Conservation (phyloP, 1,284 basidiomycete genomes). For the Pascua guehoae region DNA sequence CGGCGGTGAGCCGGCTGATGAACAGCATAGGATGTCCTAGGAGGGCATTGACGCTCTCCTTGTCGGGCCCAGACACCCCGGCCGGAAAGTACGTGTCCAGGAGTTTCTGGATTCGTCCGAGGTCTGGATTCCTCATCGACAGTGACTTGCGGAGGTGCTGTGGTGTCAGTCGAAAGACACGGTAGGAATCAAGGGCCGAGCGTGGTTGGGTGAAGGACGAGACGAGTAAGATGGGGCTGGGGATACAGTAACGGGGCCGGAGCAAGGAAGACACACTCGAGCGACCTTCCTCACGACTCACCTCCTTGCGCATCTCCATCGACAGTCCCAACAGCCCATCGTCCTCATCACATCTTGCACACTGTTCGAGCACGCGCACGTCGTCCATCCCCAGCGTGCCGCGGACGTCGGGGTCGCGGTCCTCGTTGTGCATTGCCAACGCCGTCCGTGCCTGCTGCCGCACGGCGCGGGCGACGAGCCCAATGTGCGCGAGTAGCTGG, state of each 20-base stretch:
- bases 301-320: slow-evolving; percentile 21
- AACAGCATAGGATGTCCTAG: slow-evolving; percentile 11
- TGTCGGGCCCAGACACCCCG: not conserved
- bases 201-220: slow-evolving; percentile 8
- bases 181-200: too few relatives aligned
- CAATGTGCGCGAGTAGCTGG: slow-evolving; percentile 29
- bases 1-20: slow-evolving; percentile 17
- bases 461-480: slow-evolving; percentile 26
- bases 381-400: slow-evolving; percentile 18
- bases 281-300: not conserved
- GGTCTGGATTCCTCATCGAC: not conserved
- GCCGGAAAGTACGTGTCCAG: slow-evolving; percentile 27
- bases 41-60: not conserved
- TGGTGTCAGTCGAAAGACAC: slow-evolving; percentile 7
- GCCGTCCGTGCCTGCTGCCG: slow-evolving; percentile 17
- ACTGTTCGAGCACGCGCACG: slow-evolving; percentile 4
- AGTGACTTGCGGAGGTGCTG: not conserved
- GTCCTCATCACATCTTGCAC: slow-evolving; percentile 8
- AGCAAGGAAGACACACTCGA: too few relatives aligned
- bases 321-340: slow-evolving; percentile 21
- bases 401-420: too few relatives aligned
- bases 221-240: too few relatives aligned
- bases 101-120: slow-evolving; percentile 7
- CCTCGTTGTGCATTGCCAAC: slow-evolving; percentile 9
- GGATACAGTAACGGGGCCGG: too few relatives aligned